A percentile compares a stretch with the other conserved stretches of the same genome.
phyloP scores from a whole-genome alignment of 176 grass and related monocot genomes.

The Lolium rigidum region DNA sequence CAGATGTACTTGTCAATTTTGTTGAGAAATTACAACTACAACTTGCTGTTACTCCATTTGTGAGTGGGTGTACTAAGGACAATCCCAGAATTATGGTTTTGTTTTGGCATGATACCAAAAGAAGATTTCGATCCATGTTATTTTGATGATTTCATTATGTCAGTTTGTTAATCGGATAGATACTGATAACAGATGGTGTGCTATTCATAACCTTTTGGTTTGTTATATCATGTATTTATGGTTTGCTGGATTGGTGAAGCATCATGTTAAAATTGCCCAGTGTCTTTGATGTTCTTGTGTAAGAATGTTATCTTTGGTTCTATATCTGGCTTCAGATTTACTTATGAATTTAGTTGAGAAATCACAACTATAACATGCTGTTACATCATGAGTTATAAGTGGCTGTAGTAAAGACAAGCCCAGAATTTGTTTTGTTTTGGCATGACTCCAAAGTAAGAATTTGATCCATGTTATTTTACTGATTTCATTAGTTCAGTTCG shows the following conservation, averaged over 20 bases:
- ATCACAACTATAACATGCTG: no score
- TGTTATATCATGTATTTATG: background rate
- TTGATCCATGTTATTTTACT: no score
- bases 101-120: background rate
- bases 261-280: background rate
- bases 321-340: no score
- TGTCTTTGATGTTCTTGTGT: background rate
- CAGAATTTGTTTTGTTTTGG: no score
- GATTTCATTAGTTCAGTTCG: no score
- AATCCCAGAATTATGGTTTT: background rate
- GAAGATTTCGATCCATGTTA: background rate
- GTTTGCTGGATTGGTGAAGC: background rate
- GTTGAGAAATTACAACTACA: background rate
- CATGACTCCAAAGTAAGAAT: no score
- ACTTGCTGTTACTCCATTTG: background rate
- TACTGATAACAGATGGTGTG: background rate
- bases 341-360: no score
- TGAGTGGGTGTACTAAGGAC: background rate
- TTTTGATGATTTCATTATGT: background rate
- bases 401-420: no score
- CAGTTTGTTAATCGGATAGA: background rate
- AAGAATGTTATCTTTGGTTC: no score
- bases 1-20: slow-evolving; percentile 21
- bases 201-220: background rate
- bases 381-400: no score